Evolutionary conservation across 345 rosid species (phyloP), one percentile per base, ranked within the genome.

Genomic region (Citrus glauca): DNA sequence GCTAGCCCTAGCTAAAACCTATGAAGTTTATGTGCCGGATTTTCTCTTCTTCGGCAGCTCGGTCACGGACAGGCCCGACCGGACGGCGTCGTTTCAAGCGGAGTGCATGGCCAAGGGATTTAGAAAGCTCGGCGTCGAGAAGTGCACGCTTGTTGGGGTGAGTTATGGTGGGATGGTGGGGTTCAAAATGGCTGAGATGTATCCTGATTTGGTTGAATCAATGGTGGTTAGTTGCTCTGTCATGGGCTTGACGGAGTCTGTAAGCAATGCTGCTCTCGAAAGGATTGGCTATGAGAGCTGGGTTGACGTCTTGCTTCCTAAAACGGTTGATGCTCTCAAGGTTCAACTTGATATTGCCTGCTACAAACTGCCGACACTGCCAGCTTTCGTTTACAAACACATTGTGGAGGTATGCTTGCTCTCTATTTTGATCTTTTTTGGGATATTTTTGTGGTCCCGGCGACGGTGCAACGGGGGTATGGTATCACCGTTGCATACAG

Each of bases 141-240:
- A 40, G 72, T 88, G 90, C 66, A 85, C 73, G 1, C 50, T 86
- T 65, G 88, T 88, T 14, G 83, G 90, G 60, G 24, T 81, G 6
- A 86, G 91, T 73, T 88, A 84, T 50, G 90, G 91, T 0, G 90
- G 87, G 65, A 56, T 82, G 73, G 87, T 84, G n/a, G 86, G 86
- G 45, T 84, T 88, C 81, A 84, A 80, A 71, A 78, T 90, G 85
- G 90, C 88, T 0, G 78, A 81, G 74, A 56, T 77, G 79, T 79
- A 11, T 20, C 87, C 89, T 6, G 81, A 84, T 10, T 68, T 90
- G 81, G 90, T 88, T 5, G 65, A 69, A 60, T 84, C 90, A 6
- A 6, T 88, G 86, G 90, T 85, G 28, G 77, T 82, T 14, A 73
- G 35, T 10, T 19, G 81, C 70, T 73, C 84, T 8, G 85, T 78